A percentile compares a stretch with the other conserved stretches of the same genome.
These are phyloP conservation scores for Phytophthora meadii DNA, from an alignment of 352 stramenopile species.

Conservation along the genomic window DNA sequence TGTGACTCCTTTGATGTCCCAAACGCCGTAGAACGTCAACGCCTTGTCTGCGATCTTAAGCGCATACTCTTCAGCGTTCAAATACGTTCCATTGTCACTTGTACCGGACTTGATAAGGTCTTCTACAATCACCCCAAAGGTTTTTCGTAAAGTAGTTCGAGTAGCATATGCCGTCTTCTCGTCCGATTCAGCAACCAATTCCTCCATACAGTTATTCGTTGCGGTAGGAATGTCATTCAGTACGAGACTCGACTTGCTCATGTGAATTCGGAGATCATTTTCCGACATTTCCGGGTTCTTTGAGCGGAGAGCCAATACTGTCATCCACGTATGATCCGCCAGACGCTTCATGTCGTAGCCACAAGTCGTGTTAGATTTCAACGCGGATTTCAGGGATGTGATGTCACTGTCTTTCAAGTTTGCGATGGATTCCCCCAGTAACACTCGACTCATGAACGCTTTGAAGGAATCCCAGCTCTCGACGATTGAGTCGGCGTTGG, in stretches of 20 bases:
- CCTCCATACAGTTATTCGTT: slow-evolving; percentile 41
- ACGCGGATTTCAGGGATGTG: slow-evolving; percentile 13
- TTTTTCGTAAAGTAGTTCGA: slow-evolving; percentile 40
- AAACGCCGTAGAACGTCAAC: slow-evolving; percentile 36
- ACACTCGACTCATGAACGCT: slow-evolving; percentile 17
- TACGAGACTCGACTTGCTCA: slow-evolving; percentile 43
- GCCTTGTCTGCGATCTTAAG: slow-evolving; percentile 43
- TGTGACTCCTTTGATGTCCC: slow-evolving; percentile 42
- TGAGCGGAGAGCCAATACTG: slow-evolving; percentile 10
- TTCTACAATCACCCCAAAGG: slow-evolving; percentile 45
- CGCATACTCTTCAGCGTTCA: slow-evolving; percentile 35
- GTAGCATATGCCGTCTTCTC: slow-evolving; percentile 20
- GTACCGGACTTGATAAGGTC: slow-evolving; percentile 36
- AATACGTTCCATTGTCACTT: slow-evolving; percentile 30
- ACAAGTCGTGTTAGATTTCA: slow-evolving; percentile 26
- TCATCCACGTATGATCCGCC: slow-evolving; percentile 24
- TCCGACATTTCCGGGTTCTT: slow-evolving; percentile 24
- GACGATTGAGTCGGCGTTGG: slow-evolving; percentile 28
- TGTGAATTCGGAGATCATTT: slow-evolving; percentile 18
- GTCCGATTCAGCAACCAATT: slow-evolving; percentile 22
- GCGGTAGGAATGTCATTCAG: slow-evolving; percentile 48
- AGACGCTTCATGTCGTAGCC: slow-evolving; percentile 29
- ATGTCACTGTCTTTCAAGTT: slow-evolving; percentile 15
- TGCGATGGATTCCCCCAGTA: slow-evolving; percentile 13
- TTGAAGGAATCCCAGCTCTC: slow-evolving; percentile 15